Evolutionary conservation across 805 yeast species (phyloP).

Genomic region (Wickerhamiella lipophila): DNA sequence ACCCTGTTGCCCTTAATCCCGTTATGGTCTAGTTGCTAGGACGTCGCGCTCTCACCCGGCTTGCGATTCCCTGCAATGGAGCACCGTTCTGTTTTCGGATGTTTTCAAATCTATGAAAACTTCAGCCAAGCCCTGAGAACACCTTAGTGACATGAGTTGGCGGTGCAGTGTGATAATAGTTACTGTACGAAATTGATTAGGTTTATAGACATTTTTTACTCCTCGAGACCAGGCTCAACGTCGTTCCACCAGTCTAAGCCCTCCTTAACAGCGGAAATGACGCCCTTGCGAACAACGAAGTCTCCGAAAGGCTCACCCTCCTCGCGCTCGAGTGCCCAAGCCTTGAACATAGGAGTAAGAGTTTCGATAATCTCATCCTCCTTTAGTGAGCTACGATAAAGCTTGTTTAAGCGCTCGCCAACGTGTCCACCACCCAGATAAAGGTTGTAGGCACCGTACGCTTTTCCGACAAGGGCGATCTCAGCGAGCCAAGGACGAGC

Average conservation of each 20-base stretch:
- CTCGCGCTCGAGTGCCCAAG: constrained; percentile 83
- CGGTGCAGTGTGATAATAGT: background rate
- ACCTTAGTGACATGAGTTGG: no score
- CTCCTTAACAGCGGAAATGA: constrained; percentile 75
- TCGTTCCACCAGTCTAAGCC: constrained; percentile 94
- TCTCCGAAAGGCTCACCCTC: constrained; percentile 96
- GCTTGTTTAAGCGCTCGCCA: constrained; percentile 85
- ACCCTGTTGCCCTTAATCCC: no score
- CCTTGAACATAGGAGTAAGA: constrained; percentile 76
- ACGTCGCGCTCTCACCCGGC: constrained; percentile 13
- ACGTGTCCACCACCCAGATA: constrained; percentile 93
- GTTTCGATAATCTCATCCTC: constrained; percentile 75
- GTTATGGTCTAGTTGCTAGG: constrained; percentile 13
- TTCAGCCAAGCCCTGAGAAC: background rate
- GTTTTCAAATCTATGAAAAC: background rate
- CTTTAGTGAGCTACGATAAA: constrained; percentile 73
- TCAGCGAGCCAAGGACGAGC: constrained; percentile 98
- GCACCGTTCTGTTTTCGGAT: background rate
- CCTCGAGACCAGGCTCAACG: constrained; percentile 32
- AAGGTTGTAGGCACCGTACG: constrained; percentile 82
- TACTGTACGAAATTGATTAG: background rate
- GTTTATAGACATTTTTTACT: background rate
- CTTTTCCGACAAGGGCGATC: constrained; percentile 90
- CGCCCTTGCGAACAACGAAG: constrained; percentile 74
- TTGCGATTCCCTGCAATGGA: constrained; percentile 12